A percentile compares a stretch with the other conserved stretches of the same genome.
phyloP scores from a whole-genome alignment of 2,329 filamentous ascomycete species.

The Pseudogymnoascus sp. region DNA sequence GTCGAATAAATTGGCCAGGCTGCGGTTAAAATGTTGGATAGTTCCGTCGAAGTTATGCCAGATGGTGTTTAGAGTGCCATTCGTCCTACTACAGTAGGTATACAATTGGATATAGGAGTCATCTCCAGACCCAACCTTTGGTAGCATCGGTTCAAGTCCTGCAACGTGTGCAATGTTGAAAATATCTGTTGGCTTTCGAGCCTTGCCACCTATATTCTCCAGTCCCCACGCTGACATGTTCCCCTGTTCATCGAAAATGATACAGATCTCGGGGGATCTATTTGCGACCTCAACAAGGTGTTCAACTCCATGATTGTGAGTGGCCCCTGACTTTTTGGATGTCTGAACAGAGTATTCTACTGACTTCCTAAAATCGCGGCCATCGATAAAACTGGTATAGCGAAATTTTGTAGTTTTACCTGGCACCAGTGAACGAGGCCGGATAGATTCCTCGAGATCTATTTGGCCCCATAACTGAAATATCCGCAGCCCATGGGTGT shows the following conservation, averaged over 20 bases:
- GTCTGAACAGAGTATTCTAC: slow-evolving; percentile 67
- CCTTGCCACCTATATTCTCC: slow-evolving; percentile 71
- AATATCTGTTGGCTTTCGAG: slow-evolving; percentile 56
- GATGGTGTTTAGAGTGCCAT: slow-evolving; percentile 62
- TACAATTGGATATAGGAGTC: slow-evolving; percentile 56
- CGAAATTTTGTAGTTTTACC: slow-evolving; percentile 32
- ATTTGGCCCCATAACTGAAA: slow-evolving; percentile 75
- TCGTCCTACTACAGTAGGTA: slow-evolving; percentile 59
- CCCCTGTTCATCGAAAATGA: slow-evolving; percentile 75
- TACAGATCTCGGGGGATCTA: slow-evolving; percentile 75
- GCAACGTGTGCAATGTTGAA: slow-evolving; percentile 80
- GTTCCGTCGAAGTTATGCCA: slow-evolving; percentile 79
- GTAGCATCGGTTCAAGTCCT: slow-evolving; percentile 39
- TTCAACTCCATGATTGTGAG: slow-evolving; percentile 63
- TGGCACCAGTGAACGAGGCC: slow-evolving; percentile 25
- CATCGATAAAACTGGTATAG: slow-evolving; percentile 76
- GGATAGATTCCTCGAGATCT: slow-evolving; percentile 64
- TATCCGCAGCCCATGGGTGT: slow-evolving; percentile 61
- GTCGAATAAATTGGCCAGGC: slow-evolving; percentile 73
- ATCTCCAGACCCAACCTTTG: slow-evolving; percentile 9
- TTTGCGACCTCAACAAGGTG: slow-evolving; percentile 82
- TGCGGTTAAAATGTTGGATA: slow-evolving; percentile 72
- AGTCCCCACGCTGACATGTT: slow-evolving; percentile 89
- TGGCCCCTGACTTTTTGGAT: slow-evolving; percentile 38
- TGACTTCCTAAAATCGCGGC: slow-evolving; percentile 67